Evolutionary conservation across 805 yeast genomes (phyloP), one percentile per base, ranked within the genome.

Genomic region (Lachancea quebecensis): DNA sequence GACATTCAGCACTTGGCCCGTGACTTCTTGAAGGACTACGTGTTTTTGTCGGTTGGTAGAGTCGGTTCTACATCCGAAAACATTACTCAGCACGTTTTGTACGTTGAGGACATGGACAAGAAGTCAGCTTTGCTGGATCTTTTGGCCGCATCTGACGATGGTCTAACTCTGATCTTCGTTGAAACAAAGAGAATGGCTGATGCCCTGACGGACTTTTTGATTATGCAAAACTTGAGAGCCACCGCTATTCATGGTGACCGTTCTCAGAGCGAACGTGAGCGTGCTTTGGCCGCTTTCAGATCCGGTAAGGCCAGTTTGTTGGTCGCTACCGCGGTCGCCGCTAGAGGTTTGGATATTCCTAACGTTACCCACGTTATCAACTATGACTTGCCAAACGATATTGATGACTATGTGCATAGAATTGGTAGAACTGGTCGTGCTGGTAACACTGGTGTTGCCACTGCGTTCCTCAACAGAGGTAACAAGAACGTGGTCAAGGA

Each of bases 381-480:
- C 79, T 93, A 85, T 69, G 99, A 93, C 67, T 77, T 93, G 68
- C 99, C 99, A 68, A 75, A 84, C 65, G 98, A 93, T 69, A 85
- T 93, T 62, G 99, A 93, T 70, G 99, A 93, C 71, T 93, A 93
- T 66, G 99, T 93, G 49, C 99, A 93, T 76, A 86, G 99, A 76
- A 93, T 93, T 66, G 99, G 99, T 80, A 91, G 99, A 82, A 93
- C 99, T 64, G 99, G 99, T 73, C 93, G 99, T 82, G 99, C 99
- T 62, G 99, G 99, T 79, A 93, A 93, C 75, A 82, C 85, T 51
- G 99, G 99, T 85, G 77, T 86, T 59, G 97, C 99, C 54, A 90
- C 97, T 56, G 95, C 99, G 42, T 93, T 93, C 76, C 87, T 93
- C 73, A 93, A 93, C 84, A 85, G 98, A 74, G 85, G 84, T 67